Conservation (phyloP, 2,329 filamentous ascomycete species). For the Phaeosphaeria sp. region DNA sequence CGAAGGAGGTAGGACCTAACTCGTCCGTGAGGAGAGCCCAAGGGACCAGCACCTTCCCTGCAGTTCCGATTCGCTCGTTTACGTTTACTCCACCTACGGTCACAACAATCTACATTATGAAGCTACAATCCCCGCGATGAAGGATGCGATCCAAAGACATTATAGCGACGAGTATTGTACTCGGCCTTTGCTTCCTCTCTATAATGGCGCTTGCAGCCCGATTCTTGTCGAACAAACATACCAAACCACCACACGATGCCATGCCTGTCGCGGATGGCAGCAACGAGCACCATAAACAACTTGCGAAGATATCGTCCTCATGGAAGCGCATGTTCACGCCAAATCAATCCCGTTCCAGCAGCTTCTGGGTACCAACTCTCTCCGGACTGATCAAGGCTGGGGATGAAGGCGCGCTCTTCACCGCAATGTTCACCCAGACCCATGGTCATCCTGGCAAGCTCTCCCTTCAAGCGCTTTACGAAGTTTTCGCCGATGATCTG, state of each 20-base stretch:
- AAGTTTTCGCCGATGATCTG: conserved; percentile 35
- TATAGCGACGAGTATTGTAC: conserved; percentile 24
- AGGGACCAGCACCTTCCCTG: conserved; percentile 31
- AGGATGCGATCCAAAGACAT: conserved; percentile 21
- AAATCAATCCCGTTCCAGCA: conserved; percentile 21
- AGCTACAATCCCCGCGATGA: conserved; percentile 9
- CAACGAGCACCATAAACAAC: conserved; percentile 18
- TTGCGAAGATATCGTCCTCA: conserved; percentile 20
- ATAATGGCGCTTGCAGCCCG: conserved; percentile 40
- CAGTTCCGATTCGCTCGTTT: conserved; percentile 35
- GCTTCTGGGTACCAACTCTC: conserved; percentile 34
- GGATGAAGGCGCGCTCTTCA: conserved; percentile 38
- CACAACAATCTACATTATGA: conserved; percentile 27
- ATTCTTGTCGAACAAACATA: conserved; percentile 32
- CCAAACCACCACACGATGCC: conserved; percentile 21
- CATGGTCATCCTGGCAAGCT: conserved; percentile 32
- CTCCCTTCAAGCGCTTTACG: conserved; percentile 32
- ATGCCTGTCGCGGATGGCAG: conserved; percentile 19
- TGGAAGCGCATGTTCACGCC: conserved; percentile 27
- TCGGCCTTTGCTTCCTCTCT: conserved; percentile 18
- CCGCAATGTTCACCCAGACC: conserved; percentile 31
- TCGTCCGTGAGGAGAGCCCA: conserved; percentile 21
- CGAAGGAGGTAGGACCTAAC: conserved; percentile 22
- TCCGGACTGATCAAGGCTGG: conserved; percentile 42
- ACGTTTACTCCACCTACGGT: conserved; percentile 10